phyloP scores from a whole-genome alignment of 768 basidiomycete species.

The Pulveroboletus sp. region DNA sequence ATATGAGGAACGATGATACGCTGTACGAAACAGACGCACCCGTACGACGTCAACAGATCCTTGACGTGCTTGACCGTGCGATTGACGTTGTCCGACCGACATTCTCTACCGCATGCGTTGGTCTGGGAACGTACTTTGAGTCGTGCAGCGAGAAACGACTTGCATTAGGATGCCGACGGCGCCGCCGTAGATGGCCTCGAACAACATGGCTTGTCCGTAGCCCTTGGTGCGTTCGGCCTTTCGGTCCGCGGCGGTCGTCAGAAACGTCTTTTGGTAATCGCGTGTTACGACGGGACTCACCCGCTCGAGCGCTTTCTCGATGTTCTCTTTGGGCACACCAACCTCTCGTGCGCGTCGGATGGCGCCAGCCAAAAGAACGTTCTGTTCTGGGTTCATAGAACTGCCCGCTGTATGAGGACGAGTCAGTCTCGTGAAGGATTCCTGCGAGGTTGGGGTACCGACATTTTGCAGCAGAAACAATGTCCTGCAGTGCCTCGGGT shows the following conservation, averaged over 20 bases:
- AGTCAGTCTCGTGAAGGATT: neutral
- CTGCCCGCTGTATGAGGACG: constrained; percentile 44
- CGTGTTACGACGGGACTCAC: constrained; percentile 33
- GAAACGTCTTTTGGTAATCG: too few species aligned
- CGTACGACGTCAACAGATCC: constrained; percentile 45
- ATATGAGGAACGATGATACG: neutral
- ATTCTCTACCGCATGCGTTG: constrained; percentile 42
- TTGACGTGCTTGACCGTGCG: constrained; percentile 57
- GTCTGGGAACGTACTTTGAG: constrained; percentile 11
- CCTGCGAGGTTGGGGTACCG: constrained; percentile 14
- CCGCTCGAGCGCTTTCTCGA: constrained; percentile 57
- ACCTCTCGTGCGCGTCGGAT: constrained; percentile 53
- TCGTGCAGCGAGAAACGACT: constrained; percentile 22
- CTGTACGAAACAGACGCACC: constrained; percentile 31
- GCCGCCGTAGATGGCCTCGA: constrained; percentile 58
- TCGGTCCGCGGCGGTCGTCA: neutral
- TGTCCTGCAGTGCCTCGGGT: constrained; percentile 43
- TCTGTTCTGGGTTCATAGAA: constrained; percentile 51
- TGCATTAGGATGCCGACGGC: constrained; percentile 64
- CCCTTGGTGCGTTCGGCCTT: constrained; percentile 50
- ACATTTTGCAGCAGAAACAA: constrained; percentile 59
- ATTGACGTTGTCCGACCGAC: constrained; percentile 59
- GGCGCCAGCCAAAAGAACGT: constrained; percentile 48
- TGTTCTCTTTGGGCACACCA: constrained; percentile 67
- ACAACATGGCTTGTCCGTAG: constrained; percentile 46